Evolutionary conservation across 1,139 yeast species (phyloP).

Genomic region (Kluyveromyces marxianus): DNA sequence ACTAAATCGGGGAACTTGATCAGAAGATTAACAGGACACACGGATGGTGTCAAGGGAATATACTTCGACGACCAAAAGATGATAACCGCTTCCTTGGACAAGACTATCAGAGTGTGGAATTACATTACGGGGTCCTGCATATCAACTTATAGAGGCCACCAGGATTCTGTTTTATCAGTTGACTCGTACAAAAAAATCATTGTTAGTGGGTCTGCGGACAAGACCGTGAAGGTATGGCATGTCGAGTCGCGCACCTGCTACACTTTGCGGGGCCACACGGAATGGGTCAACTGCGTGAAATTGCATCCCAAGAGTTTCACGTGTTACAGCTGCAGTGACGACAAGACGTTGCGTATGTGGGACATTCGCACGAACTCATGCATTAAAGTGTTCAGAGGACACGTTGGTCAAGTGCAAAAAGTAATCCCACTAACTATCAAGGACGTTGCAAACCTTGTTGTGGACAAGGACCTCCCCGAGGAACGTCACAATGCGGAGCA

Average conservation of each 20-base stretch:
- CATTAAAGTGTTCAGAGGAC: constrained; percentile 56
- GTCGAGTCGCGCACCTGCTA: constrained; percentile 88
- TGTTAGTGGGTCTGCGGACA: constrained; percentile 90
- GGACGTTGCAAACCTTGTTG: constrained; percentile 32
- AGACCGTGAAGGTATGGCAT: constrained; percentile 92
- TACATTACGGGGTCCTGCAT: constrained; percentile 90
- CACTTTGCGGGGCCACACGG: constrained; percentile 87
- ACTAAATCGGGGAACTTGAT: constrained; percentile 68
- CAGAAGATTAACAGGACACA: constrained; percentile 75
- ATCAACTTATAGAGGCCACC: constrained; percentile 89
- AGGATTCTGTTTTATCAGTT: constrained; percentile 75
- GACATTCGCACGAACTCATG: constrained; percentile 76
- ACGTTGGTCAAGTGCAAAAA: constrained; percentile 79
- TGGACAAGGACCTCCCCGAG: constrained; percentile 25
- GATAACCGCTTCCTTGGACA: constrained; percentile 86
- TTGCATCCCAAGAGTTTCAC: constrained; percentile 74
- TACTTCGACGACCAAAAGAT: constrained; percentile 83
- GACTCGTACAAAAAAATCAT: constrained; percentile 64
- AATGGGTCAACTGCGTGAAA: constrained; percentile 85
- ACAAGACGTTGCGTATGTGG: constrained; percentile 92
- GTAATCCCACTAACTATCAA: constrained; percentile 71
- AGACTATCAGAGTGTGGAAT: constrained; percentile 92
- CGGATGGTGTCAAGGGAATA: constrained; percentile 75
- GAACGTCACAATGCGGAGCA: too few species aligned
- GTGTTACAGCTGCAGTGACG: constrained; percentile 84